These are phyloP conservation scores for Xylaria sp. DNA, from an alignment of 495 filamentous ascomycete species.

Conservation along the genomic window DNA sequence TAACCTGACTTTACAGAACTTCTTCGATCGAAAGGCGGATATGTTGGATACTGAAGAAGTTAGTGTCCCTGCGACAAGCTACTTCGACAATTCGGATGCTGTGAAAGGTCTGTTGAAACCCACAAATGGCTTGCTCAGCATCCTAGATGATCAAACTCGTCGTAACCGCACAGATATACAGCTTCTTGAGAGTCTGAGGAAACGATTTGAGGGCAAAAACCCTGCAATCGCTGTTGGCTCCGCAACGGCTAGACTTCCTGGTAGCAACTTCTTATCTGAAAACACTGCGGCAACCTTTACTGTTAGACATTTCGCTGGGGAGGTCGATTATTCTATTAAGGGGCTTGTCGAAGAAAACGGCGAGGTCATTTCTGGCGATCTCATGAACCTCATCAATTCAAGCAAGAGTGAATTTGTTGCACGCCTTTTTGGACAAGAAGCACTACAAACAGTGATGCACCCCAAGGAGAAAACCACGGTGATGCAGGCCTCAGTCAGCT, in stretches of 20 bases:
- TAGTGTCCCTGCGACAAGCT: conserved; percentile 84
- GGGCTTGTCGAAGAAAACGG: conserved; percentile 93
- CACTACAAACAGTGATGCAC: conserved; percentile 86
- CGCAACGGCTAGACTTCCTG: conserved; percentile 70
- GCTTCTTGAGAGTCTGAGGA: conserved; percentile 85
- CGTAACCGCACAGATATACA: conserved; percentile 88
- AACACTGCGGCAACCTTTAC: conserved; percentile 81
- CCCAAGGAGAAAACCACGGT: conserved; percentile 89
- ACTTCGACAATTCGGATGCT: conserved; percentile 96
- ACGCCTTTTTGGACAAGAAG: conserved; percentile 92
- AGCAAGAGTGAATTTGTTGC: conserved; percentile 87
- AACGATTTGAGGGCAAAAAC: conserved; percentile 93
- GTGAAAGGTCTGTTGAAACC: conserved; percentile 89
- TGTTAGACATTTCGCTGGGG: conserved; percentile 92
- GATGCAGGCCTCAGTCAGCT: conserved; percentile 95
- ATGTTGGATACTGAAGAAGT: conserved; percentile 93
- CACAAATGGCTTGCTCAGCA: conserved; percentile 90
- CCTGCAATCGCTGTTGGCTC: conserved; percentile 80
- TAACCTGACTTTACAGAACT: conserved; percentile 91
- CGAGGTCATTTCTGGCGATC: conserved; percentile 91
- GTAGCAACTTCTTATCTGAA: conserved; percentile 82
- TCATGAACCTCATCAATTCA: conserved; percentile 92
- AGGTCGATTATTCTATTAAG: conserved; percentile 90
- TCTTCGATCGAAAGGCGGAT: conserved; percentile 93
- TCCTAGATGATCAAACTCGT: conserved; percentile 92